Evolutionary conservation across 768 basidiomycete genomes (phyloP), one percentile per base, ranked within the genome.

Genomic region (Mycena haematopus): DNA sequence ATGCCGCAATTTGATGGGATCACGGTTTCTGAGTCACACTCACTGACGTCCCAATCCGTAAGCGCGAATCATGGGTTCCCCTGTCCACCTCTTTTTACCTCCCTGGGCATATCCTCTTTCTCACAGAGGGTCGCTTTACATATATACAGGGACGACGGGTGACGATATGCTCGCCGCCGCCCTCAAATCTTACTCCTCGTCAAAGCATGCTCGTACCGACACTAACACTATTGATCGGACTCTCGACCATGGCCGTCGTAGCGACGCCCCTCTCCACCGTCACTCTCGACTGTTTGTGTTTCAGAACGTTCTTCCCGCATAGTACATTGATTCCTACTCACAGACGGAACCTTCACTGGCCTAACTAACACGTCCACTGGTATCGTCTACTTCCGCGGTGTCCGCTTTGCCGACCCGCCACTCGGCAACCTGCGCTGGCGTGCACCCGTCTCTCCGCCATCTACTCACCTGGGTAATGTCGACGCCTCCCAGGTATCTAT

Each of bases 381-480:
- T 2, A 73, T 79, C 17, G 73, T 71, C 14, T 77, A 70, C 14
- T 81, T 75, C 64, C 69, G 66, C 11, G 81, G 80, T 5, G 68
- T 82, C 31, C 80, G 76, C 14, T 80, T 75, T 62, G 79, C 80
- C 21, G 80, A 82, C 61, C 69, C 80, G 15, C 80, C 81, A 6
- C 50, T 78, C 35, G 80, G 79, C 0, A 63, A 79, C 21, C 73
- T 79, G 42, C 74, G 79, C 29, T 82, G 77, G 77, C 70, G 73
- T 45, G 73, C 77, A 9, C 76, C 79, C 17, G 74, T 79, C 8
- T 72, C 69, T 1, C 79, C 79, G 29, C 78, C 79, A 3, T 75
- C 71, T n/a, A 71, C 29, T 24, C 67, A 76, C 21, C 68, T 80
- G 2, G 79, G 78, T 24, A 63, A 58, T 25, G 77, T 81, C 1